These are phyloP conservation scores for Naganishia antarctica DNA, from an alignment of 768 basidiomycete species.

Conservation along the genomic window DNA sequence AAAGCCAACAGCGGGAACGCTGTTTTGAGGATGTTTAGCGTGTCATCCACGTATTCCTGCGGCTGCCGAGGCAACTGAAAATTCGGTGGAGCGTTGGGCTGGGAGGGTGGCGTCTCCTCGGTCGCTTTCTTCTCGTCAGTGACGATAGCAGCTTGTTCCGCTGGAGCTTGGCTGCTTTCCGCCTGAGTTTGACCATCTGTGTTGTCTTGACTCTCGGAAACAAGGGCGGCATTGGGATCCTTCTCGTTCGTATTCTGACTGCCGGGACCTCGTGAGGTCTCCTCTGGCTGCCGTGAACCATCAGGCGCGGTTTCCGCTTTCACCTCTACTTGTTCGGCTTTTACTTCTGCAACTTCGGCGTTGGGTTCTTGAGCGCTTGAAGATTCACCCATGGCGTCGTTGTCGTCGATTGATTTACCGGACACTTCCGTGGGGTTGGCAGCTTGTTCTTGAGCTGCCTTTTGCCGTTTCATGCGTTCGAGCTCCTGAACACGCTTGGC, in stretches of 20 bases:
- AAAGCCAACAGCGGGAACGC: conserved; percentile 90
- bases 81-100: conserved; percentile 14
- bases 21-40: conserved; percentile 88
- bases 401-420: conserved; percentile 1
- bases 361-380: conserved; percentile 9
- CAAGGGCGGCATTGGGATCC: neutral
- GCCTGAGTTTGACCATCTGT: neutral
- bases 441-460: conserved; percentile 44
- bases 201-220: neutral
- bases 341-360: conserved; percentile 32
- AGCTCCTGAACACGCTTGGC: conserved; percentile 31
- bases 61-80: conserved; percentile 54
- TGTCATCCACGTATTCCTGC: conserved; percentile 87
- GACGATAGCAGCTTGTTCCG: neutral
- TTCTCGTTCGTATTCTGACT: neutral
- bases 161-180: neutral
- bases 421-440: conserved; percentile 39
- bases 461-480: conserved; percentile 34
- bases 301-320: conserved; percentile 21
- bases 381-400: neutral
- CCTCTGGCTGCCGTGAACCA: neutral
- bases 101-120: conserved; percentile 11
- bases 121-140: conserved; percentile 4
- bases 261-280: neutral
- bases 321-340: conserved; percentile 30